These are phyloP conservation scores for Acephala macrosclerotiorum DNA, from an alignment of 2,329 filamentous ascomycete species.

Conservation along the genomic window DNA sequence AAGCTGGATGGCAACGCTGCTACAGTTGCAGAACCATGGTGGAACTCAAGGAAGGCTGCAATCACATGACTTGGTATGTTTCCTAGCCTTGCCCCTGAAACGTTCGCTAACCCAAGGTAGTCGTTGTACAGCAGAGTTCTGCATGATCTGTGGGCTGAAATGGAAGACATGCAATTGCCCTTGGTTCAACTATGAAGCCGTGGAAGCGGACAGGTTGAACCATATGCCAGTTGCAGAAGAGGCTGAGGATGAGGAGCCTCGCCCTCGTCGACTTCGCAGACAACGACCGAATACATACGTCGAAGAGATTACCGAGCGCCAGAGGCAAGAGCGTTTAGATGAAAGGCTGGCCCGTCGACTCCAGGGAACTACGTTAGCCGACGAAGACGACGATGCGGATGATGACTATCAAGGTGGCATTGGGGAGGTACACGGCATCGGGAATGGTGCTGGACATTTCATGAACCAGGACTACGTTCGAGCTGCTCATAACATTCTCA, in stretches of 20 bases:
- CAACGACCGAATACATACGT: slow-evolving; percentile 41
- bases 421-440: slow-evolving; percentile 52
- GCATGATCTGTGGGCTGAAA: slow-evolving; percentile 81
- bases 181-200: slow-evolving; percentile 72
- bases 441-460: slow-evolving; percentile 63
- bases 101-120: slow-evolving; percentile 48
- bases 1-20: slow-evolving; percentile 78
- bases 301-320: slow-evolving; percentile 47
- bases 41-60: slow-evolving; percentile 82
- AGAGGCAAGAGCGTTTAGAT: slow-evolving; percentile 53
- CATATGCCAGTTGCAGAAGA: slow-evolving; percentile 57
- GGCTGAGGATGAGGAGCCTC: slow-evolving; percentile 29
- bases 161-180: slow-evolving; percentile 88
- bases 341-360: slow-evolving; percentile 59
- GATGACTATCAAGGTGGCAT: slow-evolving; percentile 53
- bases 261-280: slow-evolving; percentile 44
- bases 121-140: slow-evolving; percentile 84
- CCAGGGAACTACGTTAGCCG: slow-evolving; percentile 50
- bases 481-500: slow-evolving; percentile 45
- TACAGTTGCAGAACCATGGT: slow-evolving; percentile 77
- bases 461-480: slow-evolving; percentile 66
- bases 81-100: background rate
- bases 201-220: slow-evolving; percentile 61
- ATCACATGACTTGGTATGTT: slow-evolving; percentile 85
- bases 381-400: slow-evolving; percentile 24